A percentile compares a stretch with the other conserved stretches of the same genome.
phyloP scores from a whole-genome alignment of 495 filamentous ascomycete genomes.

The Saxispiralis lemnorum region DNA sequence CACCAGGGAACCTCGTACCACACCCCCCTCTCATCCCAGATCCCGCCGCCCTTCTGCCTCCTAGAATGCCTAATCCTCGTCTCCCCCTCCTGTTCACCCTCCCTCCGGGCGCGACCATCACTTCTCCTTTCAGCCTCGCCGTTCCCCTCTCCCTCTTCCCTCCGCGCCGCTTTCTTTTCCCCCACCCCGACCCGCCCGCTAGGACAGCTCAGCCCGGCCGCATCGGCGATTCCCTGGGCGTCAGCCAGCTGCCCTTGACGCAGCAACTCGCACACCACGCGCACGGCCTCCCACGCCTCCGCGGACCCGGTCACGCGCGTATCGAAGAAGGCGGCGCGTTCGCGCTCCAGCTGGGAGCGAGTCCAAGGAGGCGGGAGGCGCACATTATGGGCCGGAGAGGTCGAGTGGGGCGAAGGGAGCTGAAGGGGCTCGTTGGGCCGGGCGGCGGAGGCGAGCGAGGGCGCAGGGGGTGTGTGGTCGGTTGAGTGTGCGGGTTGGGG shows the following conservation, averaged over 20 bases:
- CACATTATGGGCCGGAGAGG: slow-evolving; percentile 26
- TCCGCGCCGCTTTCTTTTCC: no score
- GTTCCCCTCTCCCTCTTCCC: no score
- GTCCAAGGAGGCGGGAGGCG: slow-evolving; percentile 29
- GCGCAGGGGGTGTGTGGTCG: not conserved
- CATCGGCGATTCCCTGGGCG: slow-evolving; percentile 63
- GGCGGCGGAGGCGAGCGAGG: slow-evolving; percentile 7
- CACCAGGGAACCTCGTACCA: slow-evolving; percentile 61
- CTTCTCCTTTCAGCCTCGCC: no score
- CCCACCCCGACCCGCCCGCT: slow-evolving; percentile 42
- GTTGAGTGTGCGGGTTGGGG: not conserved
- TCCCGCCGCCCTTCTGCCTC: slow-evolving; percentile 28
- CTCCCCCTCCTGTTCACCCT: slow-evolving; percentile 23
- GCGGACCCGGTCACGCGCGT: slow-evolving; percentile 59
- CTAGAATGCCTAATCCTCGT: no score
- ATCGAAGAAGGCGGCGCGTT: slow-evolving; percentile 33
- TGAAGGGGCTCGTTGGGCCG: slow-evolving; percentile 8
- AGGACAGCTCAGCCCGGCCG: slow-evolving; percentile 62
- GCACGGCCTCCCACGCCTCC: slow-evolving; percentile 65
- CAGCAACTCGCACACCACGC: slow-evolving; percentile 45
- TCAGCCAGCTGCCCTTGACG: slow-evolving; percentile 42
- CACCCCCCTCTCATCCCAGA: slow-evolving; percentile 60
- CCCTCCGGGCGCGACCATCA: no score
- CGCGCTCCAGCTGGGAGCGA: slow-evolving; percentile 22
- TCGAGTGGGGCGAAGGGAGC: slow-evolving; percentile 6